Evolutionary conservation across 345 rosid species (phyloP).

Genomic region (Salix udensis): DNA sequence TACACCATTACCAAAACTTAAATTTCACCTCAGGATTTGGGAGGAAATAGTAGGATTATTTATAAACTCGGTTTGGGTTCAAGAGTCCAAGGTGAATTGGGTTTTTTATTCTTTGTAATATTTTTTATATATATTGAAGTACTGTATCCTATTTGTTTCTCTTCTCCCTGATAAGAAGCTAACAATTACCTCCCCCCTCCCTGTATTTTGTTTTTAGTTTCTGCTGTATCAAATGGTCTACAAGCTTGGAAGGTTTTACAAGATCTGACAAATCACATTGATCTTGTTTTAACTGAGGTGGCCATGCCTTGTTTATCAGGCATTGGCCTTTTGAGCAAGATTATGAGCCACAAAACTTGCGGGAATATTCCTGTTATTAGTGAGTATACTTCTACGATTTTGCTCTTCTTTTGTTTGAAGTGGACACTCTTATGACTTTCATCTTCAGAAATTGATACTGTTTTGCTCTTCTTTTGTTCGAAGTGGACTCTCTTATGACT

Average conservation of each 20-base stretch:
- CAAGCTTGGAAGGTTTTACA: slow-evolving; percentile 63
- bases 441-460: too few relatives aligned
- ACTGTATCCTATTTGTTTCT: not conserved
- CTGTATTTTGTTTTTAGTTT: slow-evolving; percentile 30
- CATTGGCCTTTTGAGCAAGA: slow-evolving; percentile 51
- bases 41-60: too few relatives aligned
- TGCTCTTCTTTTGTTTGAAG: not conserved
- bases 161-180: not conserved
- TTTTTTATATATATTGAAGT: not conserved
- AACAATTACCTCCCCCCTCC: not conserved
- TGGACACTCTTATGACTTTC: not conserved
- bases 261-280: slow-evolving; percentile 47
- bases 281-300: slow-evolving; percentile 59
- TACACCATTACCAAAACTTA: not conserved
- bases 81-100: not conserved
- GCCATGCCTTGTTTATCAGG: slow-evolving; percentile 52
- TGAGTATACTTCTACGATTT: slow-evolving; percentile 5
- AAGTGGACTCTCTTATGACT: not conserved
- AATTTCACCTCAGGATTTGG: not conserved
- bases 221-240: slow-evolving; percentile 45
- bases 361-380: slow-evolving; percentile 49
- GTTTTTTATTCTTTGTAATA: not conserved
- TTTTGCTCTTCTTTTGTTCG: too few relatives aligned
- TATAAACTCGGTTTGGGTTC: not conserved
- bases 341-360: slow-evolving; percentile 53